A percentile compares a stretch with the other conserved stretches of the same genome.
Evolutionary conservation across 140 eudicot species (phyloP).

Genomic region (Oenanthe javanica): DNA sequence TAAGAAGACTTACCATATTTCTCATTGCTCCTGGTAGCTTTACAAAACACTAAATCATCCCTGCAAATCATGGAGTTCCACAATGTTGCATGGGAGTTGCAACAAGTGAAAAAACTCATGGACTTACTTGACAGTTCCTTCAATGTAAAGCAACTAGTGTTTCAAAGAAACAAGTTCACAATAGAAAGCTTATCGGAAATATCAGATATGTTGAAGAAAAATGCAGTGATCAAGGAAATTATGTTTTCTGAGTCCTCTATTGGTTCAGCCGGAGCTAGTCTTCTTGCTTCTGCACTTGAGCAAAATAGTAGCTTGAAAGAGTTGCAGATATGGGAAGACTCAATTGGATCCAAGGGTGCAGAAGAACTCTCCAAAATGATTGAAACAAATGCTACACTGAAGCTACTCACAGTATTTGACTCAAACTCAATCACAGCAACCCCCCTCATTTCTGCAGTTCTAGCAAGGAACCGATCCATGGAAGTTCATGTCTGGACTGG

Average conservation of each 20-base stretch:
- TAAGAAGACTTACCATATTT: constrained; percentile 34
- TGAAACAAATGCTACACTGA: constrained; percentile 65
- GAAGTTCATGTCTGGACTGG: constrained; percentile 79
- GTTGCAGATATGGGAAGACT: constrained; percentile 85
- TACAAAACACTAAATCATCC: constrained; percentile 21
- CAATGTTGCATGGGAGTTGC: constrained; percentile 52
- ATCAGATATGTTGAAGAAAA: constrained; percentile 40
- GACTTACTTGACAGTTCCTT: constrained; percentile 27
- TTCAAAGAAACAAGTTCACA: constrained; percentile 39
- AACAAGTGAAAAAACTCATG: constrained; percentile 39
- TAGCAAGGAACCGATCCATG: constrained; percentile 76
- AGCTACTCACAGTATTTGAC: constrained; percentile 63
- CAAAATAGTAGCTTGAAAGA: constrained; percentile 61
- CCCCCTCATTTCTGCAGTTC: constrained; percentile 74
- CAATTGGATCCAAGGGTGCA: constrained; percentile 83
- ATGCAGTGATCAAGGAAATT: constrained; percentile 49
- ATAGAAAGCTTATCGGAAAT: constrained; percentile 44
- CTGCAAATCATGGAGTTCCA: constrained; percentile 53
- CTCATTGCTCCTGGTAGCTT: constrained; percentile 34
- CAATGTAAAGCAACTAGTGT: constrained; percentile 33
- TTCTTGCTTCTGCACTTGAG: constrained; percentile 64
- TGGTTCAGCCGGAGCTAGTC: constrained; percentile 63
- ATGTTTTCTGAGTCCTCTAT: constrained; percentile 65
- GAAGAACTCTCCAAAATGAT: constrained; percentile 87
- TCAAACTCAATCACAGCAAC: constrained; percentile 56